Percentiles rank a stretch among this genome's conserved stretches.
Evolutionary conservation across 225 moss, liverwort and hornwort species (phyloP).

Genomic region (Sphagnum contortum): DNA sequence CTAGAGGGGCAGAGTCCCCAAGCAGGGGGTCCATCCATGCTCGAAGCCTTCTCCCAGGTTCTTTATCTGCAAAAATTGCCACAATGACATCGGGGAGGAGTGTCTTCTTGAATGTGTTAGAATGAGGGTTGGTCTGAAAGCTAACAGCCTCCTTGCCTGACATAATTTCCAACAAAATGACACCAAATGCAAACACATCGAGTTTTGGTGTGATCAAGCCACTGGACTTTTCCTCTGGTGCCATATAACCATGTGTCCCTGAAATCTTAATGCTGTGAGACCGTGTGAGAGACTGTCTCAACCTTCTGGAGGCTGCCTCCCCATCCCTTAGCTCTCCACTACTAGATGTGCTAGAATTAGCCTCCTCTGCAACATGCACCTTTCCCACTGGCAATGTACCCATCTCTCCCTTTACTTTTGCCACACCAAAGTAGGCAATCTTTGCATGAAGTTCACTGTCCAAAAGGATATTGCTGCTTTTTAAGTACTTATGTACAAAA

Average conservation of each 20-base stretch:
- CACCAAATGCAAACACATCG: conserved; percentile 75
- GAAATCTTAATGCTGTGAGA: conserved; percentile 75
- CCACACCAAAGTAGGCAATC: conserved; percentile 70
- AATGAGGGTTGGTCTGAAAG: conserved; percentile 18
- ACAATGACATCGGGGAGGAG: conserved; percentile 49
- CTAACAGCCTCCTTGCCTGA: conserved; percentile 79
- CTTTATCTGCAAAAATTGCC: conserved; percentile 49
- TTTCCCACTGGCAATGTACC: too few species aligned
- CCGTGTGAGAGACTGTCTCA: conserved; percentile 22
- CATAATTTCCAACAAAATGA: conserved; percentile 77
- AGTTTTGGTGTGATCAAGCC: conserved; percentile 64
- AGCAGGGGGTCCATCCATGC: conserved; percentile 85
- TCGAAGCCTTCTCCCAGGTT: conserved; percentile 52
- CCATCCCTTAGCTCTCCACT: too few species aligned
- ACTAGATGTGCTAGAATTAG: too few species aligned
- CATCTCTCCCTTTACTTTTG: conserved; percentile 65
- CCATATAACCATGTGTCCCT: conserved; percentile 93
- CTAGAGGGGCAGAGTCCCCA: conserved; percentile 57
- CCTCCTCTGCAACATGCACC: conserved; percentile 4
- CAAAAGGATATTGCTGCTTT: conserved; percentile 67
- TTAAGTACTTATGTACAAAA: conserved; percentile 74
- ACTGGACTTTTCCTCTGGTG: conserved; percentile 62
- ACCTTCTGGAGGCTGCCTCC: not conserved
- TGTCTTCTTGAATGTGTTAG: conserved; percentile 35
- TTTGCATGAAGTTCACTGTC: conserved; percentile 56